Evolutionary conservation across 2,329 filamentous ascomycete genomes (phyloP).

Genomic region (Paecilomyces niveus): DNA sequence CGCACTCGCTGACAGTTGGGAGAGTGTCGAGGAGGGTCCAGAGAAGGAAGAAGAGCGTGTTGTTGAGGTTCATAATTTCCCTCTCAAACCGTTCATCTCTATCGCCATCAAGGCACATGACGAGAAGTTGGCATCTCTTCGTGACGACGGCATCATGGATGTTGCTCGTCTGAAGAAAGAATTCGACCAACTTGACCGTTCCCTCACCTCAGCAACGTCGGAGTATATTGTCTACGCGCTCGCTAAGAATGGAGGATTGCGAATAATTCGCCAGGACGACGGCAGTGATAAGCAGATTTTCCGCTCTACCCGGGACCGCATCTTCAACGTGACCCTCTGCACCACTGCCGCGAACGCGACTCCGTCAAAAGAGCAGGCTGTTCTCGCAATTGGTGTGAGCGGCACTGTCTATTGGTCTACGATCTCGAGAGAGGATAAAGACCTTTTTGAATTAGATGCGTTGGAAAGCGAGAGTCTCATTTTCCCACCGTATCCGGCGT

Average conservation of each 20-base stretch:
- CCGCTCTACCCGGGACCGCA: conserved; percentile 81
- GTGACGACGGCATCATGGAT: conserved; percentile 76
- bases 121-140: conserved; percentile 53
- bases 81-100: conserved; percentile 91
- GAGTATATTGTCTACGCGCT: conserved; percentile 92
- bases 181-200: conserved; percentile 94
- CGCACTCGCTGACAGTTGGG: conserved; percentile 76
- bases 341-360: conserved; percentile 51
- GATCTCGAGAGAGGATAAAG: conserved; percentile 68
- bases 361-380: conserved; percentile 62
- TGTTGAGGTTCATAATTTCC: conserved; percentile 87
- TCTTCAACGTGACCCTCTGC: conserved; percentile 88
- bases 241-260: conserved; percentile 84
- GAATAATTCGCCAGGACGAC: conserved; percentile 90
- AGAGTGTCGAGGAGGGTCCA: conserved; percentile 65
- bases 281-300: conserved; percentile 89
- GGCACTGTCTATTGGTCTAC: conserved; percentile 95
- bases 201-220: conserved; percentile 79
- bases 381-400: conserved; percentile 88
- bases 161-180: conserved; percentile 95
- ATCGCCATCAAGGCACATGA: conserved; percentile 57
- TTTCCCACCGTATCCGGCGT: conserved; percentile 75
- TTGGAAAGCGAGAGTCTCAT: conserved; percentile 82
- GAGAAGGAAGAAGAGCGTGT: conserved; percentile 60
- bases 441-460: conserved; percentile 69